Base-by-base conservation (phyloP, 1,284 basidiomycete species). In the Spongiforma sp. region DNA sequence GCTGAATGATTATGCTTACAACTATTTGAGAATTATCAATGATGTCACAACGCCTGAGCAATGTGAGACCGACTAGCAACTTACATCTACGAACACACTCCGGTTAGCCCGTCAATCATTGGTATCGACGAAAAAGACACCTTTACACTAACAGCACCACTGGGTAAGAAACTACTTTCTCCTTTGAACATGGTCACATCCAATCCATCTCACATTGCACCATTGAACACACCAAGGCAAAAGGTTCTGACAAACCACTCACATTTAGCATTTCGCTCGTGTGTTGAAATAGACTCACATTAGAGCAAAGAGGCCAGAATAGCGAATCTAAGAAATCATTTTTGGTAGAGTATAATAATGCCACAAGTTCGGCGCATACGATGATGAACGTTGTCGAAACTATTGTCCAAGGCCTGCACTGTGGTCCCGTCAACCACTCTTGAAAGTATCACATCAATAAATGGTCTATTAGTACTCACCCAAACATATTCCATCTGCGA, bases 21-120 rank as follows among this genome's bases (percentile, higher is more conserved):
- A n/a, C 65, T 65, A 21, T 37, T 43, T 19, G 3, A 17, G 8
- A 26, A 10, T 55, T 9, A 36, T 33, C 9, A 43, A 14, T 15
- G 21, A 7, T 61, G 12, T 56, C 24, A 4, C 33, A 50, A 32
- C 7, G 4, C 17, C 9, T 5, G 14, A n/a, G 37, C 5, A 34
- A 15, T 11, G n/a, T n/a, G 4, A 19, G 26, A 34, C 30, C 26
- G 36, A 24, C 6, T 6, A 5, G 32, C 33, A n/a, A 65, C 60
- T 4, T 54, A 65, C 64, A 19, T 30, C 64, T 65, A 46, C 8
- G 21, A 1, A n/a, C 14, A 30, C 6, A 28, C 5, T n/a, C 63
- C 11, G 50, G 41, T n/a, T 17, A n/a, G 8, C 11, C 11, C 5
- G 3, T 52, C 15, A 7, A 4, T 39, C 5, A n/a, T 21, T 5